A percentile compares a stretch with the other conserved stretches of the same genome.
phyloP scores from a whole-genome alignment of 495 filamentous ascomycete species.

The Penicillium cataractarum region DNA sequence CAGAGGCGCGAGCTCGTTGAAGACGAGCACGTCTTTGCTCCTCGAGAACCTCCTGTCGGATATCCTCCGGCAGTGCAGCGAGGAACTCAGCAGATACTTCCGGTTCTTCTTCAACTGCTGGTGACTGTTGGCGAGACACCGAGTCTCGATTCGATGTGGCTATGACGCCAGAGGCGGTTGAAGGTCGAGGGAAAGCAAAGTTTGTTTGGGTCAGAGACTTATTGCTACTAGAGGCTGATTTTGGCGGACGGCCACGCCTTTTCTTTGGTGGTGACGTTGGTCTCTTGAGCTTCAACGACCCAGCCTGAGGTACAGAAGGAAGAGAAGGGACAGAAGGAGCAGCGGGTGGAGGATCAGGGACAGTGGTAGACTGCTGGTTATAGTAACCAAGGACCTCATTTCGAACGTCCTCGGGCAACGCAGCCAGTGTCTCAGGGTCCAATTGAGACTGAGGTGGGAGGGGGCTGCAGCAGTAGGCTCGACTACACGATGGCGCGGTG shows the following conservation, averaged over 20 bases:
- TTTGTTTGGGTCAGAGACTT: constrained; percentile 67
- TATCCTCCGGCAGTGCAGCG: constrained; percentile 77
- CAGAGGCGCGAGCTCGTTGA: constrained; percentile 43
- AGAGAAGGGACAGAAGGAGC: constrained; percentile 40
- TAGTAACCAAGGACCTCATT: constrained; percentile 78
- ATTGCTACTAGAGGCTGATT: constrained; percentile 39
- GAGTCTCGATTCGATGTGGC: constrained; percentile 6
- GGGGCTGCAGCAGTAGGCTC: constrained; percentile 17
- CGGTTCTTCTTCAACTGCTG: constrained; percentile 29
- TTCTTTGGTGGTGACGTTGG: constrained; percentile 61
- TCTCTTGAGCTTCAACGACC: constrained; percentile 46
- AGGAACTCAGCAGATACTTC: constrained; percentile 73
- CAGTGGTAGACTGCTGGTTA: constrained; percentile 21
- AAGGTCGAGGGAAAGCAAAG: constrained; percentile 53
- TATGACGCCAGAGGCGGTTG: constrained; percentile 10
- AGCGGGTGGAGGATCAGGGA: constrained; percentile 15
- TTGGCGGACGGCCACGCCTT: constrained; percentile 51
- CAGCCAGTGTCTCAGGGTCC: constrained; percentile 73
- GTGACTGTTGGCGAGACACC: constrained; percentile 23
- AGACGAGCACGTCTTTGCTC: constrained; percentile 65
- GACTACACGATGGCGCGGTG: constrained; percentile 23
- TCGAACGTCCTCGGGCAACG: constrained; percentile 81
- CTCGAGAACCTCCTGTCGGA: constrained; percentile 74
- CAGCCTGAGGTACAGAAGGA: constrained; percentile 45
- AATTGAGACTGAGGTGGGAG: constrained; percentile 61